These are phyloP conservation scores for Penstemon barbatus DNA, from an alignment of 257 asterid genomes.

Conservation along the genomic window DNA sequence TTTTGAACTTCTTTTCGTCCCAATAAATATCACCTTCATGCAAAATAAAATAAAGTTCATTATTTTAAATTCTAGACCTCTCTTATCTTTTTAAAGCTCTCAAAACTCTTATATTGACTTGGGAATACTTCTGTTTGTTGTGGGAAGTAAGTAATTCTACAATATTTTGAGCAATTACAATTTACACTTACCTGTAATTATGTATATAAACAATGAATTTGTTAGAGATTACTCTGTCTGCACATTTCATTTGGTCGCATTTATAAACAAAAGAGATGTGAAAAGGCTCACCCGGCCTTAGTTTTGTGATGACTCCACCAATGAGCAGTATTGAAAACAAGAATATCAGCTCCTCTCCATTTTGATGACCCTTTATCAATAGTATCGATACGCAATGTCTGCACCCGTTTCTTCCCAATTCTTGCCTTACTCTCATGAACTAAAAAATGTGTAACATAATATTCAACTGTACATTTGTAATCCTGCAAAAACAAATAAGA, in stretches of 20 bases:
- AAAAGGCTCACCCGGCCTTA: constrained; percentile 67
- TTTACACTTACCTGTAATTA: too few relatives aligned
- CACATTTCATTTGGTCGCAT: background rate
- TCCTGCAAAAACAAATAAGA: constrained; percentile 49
- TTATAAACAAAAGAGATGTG: background rate
- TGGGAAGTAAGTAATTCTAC: too few relatives aligned
- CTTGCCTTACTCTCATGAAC: constrained; percentile 86
- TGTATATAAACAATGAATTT: too few relatives aligned
- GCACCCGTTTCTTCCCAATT: constrained; percentile 63
- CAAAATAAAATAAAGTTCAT: too few relatives aligned
- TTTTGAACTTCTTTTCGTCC: too few relatives aligned
- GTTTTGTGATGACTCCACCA: constrained; percentile 96
- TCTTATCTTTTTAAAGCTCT: too few relatives aligned
- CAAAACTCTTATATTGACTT: too few relatives aligned
- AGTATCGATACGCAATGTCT: constrained; percentile 74
- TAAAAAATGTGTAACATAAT: constrained; percentile 74
- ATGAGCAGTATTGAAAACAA: constrained; percentile 91
- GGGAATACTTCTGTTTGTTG: too few relatives aligned
- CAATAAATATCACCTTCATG: too few relatives aligned
- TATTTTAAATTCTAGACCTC: too few relatives aligned
- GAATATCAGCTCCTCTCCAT: constrained; percentile 89
- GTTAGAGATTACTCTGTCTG: too few relatives aligned
- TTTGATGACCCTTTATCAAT: constrained; percentile 81
- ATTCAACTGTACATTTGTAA: constrained; percentile 79
- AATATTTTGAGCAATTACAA: too few relatives aligned